Percentiles rank a stretch among this genome's conserved stretches.
phyloP scores from a whole-genome alignment of 768 basidiomycete genomes.

The Collybiopsis luxurians region DNA sequence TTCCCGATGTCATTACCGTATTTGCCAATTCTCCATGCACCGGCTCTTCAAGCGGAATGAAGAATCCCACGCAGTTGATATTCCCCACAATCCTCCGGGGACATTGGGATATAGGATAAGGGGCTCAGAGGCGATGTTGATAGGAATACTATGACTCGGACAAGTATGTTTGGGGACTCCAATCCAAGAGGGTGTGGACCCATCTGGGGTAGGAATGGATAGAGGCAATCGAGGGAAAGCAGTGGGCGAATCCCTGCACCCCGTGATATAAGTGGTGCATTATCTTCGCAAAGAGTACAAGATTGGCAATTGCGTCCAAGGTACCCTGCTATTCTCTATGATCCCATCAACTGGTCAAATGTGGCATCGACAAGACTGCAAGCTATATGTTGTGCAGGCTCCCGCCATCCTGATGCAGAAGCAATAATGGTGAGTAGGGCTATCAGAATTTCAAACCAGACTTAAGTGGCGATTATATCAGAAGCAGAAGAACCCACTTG shows the following conservation, averaged over 20 bases:
- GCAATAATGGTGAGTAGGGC: too few species aligned
- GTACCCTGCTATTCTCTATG: too few species aligned
- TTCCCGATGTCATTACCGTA: conserved; percentile 31
- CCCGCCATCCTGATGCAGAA: too few species aligned
- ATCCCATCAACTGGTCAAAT: too few species aligned
- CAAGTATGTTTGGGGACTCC: background rate
- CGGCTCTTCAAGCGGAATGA: background rate
- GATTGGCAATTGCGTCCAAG: too few species aligned
- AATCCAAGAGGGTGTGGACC: background rate
- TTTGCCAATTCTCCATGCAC: conserved; percentile 23
- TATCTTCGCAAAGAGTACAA: too few species aligned
- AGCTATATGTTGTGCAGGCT: too few species aligned
- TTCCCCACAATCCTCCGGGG: conserved; percentile 1
- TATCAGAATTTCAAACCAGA: too few species aligned
- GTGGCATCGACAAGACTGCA: too few species aligned
- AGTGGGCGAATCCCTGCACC: conserved; percentile 2
- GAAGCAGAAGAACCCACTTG: too few species aligned
- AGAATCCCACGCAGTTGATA: conserved; percentile 1
- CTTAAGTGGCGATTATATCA: too few species aligned
- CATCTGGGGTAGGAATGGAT: background rate
- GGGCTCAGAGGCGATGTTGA: background rate
- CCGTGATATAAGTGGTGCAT: too few species aligned
- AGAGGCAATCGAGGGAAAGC: background rate
- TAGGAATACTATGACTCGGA: background rate
- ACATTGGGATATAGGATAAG: background rate